Evolutionary conservation across 176 grass and related monocot species (phyloP).

Genomic region (Oryza coarctata): DNA sequence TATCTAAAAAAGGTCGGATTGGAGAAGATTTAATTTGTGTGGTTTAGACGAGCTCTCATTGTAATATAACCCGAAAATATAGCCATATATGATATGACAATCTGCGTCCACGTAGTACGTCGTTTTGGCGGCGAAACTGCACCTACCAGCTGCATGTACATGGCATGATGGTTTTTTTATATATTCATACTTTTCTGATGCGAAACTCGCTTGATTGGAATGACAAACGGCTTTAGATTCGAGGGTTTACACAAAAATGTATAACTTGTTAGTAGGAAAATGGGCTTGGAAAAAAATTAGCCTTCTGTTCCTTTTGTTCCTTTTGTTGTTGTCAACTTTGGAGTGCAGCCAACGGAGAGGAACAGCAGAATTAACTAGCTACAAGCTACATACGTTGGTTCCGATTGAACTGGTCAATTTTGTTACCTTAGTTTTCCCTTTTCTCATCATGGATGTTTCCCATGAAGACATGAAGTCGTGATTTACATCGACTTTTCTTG

Average conservation of each 20-base stretch:
- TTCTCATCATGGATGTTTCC: not conserved
- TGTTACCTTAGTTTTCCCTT: not conserved
- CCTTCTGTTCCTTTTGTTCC: not conserved
- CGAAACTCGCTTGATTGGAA: not conserved
- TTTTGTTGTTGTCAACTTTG: slow-evolving; percentile 49
- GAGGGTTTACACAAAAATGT: too few relatives aligned
- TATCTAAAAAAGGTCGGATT: too few relatives aligned
- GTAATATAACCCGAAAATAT: too few relatives aligned
- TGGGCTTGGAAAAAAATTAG: too few relatives aligned
- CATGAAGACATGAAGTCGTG: not conserved
- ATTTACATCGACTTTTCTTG: not conserved
- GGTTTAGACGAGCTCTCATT: too few relatives aligned
- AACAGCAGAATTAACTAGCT: not conserved
- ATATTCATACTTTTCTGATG: not conserved
- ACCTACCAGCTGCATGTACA: too few relatives aligned
- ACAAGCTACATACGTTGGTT: not conserved
- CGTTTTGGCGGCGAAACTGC: too few relatives aligned
- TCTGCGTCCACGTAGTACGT: too few relatives aligned
- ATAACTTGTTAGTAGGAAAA: too few relatives aligned
- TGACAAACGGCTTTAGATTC: too few relatives aligned
- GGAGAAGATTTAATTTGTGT: too few relatives aligned
- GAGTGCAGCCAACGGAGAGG: slow-evolving; percentile 25
- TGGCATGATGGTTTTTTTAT: not conserved
- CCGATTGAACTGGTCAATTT: slow-evolving; percentile 23
- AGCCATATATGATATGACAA: too few relatives aligned